Percentiles rank a stretch among this genome's conserved stretches.
Conservation (phyloP, 2,329 filamentous ascomycete genomes). For the Cercospora zeae-maydis region DNA sequence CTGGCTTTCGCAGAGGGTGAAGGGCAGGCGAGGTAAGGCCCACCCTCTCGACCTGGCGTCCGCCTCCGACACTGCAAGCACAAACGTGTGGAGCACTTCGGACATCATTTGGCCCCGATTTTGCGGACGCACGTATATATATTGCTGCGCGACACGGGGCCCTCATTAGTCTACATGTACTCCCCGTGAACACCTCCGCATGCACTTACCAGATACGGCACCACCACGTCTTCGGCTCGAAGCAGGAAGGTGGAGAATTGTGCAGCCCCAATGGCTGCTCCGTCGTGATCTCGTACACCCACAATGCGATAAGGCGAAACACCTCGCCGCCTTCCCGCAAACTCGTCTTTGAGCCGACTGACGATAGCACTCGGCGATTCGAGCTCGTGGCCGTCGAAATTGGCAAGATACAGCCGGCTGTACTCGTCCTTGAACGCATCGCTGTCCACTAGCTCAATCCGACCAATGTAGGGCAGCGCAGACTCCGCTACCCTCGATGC, state of each 20-base stretch:
- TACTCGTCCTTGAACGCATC: conserved; percentile 17
- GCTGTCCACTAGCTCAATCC: conserved; percentile 23
- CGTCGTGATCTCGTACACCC: conserved; percentile 22
- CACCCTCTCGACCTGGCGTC: conserved; percentile 13
- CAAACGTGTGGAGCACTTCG: conserved; percentile 26
- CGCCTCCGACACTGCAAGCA: conserved; percentile 23
- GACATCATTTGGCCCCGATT: conserved; percentile 24
- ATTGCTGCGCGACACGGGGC: conserved; percentile 12
- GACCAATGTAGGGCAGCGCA: conserved; percentile 21
- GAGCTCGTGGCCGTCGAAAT: conserved; percentile 24
- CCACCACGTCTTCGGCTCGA: conserved; percentile 9
- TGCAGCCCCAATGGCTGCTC: conserved; percentile 23
- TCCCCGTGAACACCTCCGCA: not conserved
- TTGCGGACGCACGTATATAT: conserved; percentile 25
- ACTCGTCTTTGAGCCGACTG: conserved; percentile 18
- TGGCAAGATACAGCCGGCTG: conserved; percentile 18
- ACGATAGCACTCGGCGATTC: conserved; percentile 24
- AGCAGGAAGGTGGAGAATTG: conserved; percentile 26
- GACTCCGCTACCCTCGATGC: conserved; percentile 12
- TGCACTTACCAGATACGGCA: conserved; percentile 23
- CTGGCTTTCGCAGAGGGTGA: conserved; percentile 28
- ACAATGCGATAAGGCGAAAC: conserved; percentile 23
- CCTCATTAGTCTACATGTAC: not conserved
- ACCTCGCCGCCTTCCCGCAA: conserved; percentile 12
- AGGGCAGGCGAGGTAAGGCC: conserved; percentile 15